These are phyloP conservation scores for Chlorella sorokiniana DNA, from an alignment of 139 green algal species.

Conservation along the genomic window DNA sequence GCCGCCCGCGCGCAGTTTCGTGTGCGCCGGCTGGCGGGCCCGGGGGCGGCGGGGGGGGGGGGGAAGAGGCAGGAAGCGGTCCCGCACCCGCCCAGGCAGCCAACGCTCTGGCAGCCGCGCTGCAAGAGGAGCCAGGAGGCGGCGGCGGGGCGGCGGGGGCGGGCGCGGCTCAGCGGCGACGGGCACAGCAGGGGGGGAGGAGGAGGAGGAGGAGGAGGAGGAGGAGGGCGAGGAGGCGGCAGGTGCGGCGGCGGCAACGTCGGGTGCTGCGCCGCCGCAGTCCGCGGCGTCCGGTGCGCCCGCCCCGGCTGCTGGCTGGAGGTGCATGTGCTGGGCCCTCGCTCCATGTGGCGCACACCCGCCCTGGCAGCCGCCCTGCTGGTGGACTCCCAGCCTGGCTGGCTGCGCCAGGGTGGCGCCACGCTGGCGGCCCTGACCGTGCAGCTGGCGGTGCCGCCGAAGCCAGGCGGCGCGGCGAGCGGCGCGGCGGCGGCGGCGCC, in stretches of 20 bases:
- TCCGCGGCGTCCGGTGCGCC: neutral
- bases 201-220: neutral
- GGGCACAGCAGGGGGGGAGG: neutral
- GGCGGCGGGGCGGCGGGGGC: neutral
- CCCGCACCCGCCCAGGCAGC: neutral
- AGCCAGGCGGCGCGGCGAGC: neutral
- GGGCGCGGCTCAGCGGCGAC: neutral
- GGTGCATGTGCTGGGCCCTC: constrained; percentile 2
- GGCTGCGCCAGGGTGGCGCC: constrained; percentile 12
- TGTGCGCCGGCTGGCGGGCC: neutral
- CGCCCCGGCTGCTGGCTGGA: constrained; percentile 20
- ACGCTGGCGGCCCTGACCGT: constrained; percentile 7
- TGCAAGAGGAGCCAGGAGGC: neutral
- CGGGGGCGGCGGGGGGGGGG: neutral
- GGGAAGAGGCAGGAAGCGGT: no score
- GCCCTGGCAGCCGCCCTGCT: constrained; percentile 18
- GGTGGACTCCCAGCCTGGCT: constrained; percentile 13
- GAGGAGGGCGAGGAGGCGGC: neutral
- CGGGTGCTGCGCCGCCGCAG: neutral
- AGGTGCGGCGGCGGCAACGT: neutral
- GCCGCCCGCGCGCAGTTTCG: constrained; percentile 1
- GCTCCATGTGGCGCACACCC: neutral
- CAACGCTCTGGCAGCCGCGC: neutral
- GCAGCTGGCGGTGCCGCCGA: constrained; percentile 4
- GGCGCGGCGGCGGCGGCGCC: neutral